These are phyloP conservation scores for Goniomonas avonlea DNA, from an alignment of 78 protist genomes.

Conservation along the genomic window DNA sequence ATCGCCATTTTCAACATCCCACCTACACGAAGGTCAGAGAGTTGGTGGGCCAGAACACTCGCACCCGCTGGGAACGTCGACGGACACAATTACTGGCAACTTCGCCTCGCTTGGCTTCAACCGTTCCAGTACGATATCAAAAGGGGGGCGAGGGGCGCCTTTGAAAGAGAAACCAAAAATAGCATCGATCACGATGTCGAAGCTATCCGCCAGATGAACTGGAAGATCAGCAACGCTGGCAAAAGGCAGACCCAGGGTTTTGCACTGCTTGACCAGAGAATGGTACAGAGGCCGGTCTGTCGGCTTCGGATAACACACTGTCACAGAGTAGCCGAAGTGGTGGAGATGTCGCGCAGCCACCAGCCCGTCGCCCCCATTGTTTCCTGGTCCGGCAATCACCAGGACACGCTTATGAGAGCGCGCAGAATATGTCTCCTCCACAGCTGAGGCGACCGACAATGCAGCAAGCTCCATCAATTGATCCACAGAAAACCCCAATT, in stretches of 20 bases:
- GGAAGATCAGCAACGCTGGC: too few species aligned
- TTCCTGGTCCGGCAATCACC: neutral
- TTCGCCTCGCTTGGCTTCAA: neutral
- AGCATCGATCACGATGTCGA: neutral
- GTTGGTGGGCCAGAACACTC: neutral
- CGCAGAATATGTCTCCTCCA: neutral
- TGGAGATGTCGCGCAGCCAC: constrained; percentile 5
- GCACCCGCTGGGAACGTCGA: neutral
- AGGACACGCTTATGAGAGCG: neutral
- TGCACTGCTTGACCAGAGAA: neutral
- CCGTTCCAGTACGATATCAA: neutral
- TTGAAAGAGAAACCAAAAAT: neutral
- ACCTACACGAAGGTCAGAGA: neutral
- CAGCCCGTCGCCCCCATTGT: constrained; percentile 16
- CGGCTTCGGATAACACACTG: neutral
- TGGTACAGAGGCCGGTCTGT: constrained; percentile 1
- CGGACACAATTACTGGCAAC: neutral
- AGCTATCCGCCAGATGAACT: too few species aligned
- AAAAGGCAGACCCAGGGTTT: neutral
- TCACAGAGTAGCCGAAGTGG: neutral
- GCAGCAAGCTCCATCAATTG: constrained; percentile 22
- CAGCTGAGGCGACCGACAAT: neutral
- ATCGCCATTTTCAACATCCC: constrained; percentile 21
- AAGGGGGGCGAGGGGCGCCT: constrained; percentile 3
- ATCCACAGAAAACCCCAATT: neutral